Conservation (phyloP, 805 yeast genomes). For the Tetrapisispora nanseiensis region DNA sequence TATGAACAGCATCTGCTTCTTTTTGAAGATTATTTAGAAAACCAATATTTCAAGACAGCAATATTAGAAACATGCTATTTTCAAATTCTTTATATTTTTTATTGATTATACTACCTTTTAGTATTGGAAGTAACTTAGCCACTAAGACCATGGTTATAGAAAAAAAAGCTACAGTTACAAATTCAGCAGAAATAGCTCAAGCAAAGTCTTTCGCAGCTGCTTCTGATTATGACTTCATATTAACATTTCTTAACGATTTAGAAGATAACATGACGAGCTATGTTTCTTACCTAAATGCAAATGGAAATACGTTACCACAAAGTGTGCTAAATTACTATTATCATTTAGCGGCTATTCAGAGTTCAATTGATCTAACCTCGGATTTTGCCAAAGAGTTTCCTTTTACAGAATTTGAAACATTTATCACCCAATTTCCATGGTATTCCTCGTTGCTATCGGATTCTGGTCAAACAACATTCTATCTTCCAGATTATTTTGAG, state of each 20-base stretch:
- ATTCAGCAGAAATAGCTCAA: neutral
- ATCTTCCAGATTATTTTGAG: conserved; percentile 21
- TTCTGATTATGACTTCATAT: conserved; percentile 26
- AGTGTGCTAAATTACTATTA: conserved; percentile 28
- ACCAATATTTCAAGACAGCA: neutral
- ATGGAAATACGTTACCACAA: conserved; percentile 29
- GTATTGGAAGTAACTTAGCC: neutral
- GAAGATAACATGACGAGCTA: conserved; percentile 21
- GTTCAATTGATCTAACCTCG: conserved; percentile 17
- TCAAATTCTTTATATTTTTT: neutral
- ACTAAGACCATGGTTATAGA: neutral
- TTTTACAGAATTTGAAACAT: conserved; percentile 29
- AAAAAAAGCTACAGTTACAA: neutral
- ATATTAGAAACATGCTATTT: neutral
- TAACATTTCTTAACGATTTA: conserved; percentile 28
- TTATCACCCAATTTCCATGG: conserved; percentile 29
- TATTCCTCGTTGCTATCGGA: conserved; percentile 17
- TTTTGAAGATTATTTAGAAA: neutral
- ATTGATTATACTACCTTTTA: neutral
- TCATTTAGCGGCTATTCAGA: conserved; percentile 20
- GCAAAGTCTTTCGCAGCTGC: conserved; percentile 23
- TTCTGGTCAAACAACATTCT: conserved; percentile 16
- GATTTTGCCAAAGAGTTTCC: conserved; percentile 29
- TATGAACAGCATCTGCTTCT: no score
- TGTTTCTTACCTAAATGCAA: conserved; percentile 29